phyloP scores from a whole-genome alignment of 2,329 filamentous ascomycete species.

The Torrubiella hemipterigena region DNA sequence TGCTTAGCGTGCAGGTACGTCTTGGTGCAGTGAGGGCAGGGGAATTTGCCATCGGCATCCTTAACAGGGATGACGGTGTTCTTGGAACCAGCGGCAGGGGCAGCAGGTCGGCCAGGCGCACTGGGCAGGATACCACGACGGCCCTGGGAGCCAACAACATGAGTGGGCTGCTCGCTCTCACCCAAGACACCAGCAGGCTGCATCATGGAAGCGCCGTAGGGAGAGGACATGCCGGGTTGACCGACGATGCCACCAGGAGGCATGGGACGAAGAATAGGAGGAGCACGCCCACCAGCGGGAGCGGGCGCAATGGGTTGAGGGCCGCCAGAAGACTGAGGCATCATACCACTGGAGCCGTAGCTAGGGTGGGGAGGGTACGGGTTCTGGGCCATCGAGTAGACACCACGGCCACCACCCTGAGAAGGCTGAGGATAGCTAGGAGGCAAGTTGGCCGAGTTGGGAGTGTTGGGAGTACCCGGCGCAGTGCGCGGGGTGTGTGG shows the following conservation, averaged over 20 bases:
- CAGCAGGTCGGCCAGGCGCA: conserved; percentile 72
- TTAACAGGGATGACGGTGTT: conserved; percentile 80
- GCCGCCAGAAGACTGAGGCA: conserved; percentile 57
- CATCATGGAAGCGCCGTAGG: conserved; percentile 49
- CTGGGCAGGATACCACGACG: conserved; percentile 85
- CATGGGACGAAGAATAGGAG: conserved; percentile 56
- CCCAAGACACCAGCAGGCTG: conserved; percentile 41
- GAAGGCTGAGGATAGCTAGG: conserved; percentile 40
- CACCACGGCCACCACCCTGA: conserved; percentile 33
- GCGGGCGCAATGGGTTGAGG: conserved; percentile 68
- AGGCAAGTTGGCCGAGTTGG: conserved; percentile 39
- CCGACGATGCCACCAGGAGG: conserved; percentile 53
- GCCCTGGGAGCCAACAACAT: conserved; percentile 91
- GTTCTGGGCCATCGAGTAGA: conserved; percentile 44
- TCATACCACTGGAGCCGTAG: conserved; percentile 48
- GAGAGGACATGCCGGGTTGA: conserved; percentile 43
- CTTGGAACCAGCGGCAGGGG: conserved; percentile 59
- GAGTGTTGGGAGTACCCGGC: conserved; percentile 52
- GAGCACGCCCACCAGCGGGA: conserved; percentile 42
- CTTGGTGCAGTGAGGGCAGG: conserved; percentile 96
- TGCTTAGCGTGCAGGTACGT: conserved; percentile 97
- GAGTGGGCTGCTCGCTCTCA: conserved; percentile 59
- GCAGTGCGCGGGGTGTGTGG: conserved; percentile 50
- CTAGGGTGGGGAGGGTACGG: conserved; percentile 41
- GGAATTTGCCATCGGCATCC: conserved; percentile 95